Conservation (phyloP, 1,284 basidiomycete genomes). For the Apiotrichum gracile region DNA sequence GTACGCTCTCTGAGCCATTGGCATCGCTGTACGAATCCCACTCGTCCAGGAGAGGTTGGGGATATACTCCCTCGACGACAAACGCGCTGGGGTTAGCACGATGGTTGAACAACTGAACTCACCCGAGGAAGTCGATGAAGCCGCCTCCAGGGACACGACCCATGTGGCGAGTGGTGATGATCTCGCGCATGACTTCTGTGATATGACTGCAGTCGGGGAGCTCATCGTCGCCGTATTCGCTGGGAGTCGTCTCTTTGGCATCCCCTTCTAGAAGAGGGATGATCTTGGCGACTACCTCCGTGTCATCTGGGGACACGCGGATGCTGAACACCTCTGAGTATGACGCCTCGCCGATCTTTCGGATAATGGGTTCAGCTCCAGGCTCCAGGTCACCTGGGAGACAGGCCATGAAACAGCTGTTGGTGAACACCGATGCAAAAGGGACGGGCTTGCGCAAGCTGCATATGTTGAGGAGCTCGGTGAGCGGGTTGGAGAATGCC, state of each 20-base stretch:
- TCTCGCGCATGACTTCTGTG: constrained; percentile 78
- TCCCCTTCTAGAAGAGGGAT: constrained; percentile 18
- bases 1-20: constrained; percentile 73
- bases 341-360: constrained; percentile 91
- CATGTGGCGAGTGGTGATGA: constrained; percentile 76
- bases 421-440: constrained; percentile 10
- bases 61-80: constrained; percentile 79
- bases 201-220: constrained; percentile 57
- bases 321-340: constrained; percentile 96
- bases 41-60: constrained; percentile 63
- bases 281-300: constrained; percentile 28
- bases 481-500: neutral
- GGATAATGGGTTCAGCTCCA: constrained; percentile 37
- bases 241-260: neutral
- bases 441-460: neutral
- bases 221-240: neutral
- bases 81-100: constrained; percentile 53
- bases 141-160: constrained; percentile 60
- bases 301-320: constrained; percentile 47
- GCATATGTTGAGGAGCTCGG: neutral
- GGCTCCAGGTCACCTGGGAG: neutral
- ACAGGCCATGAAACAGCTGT: constrained; percentile 1
- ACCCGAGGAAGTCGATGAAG: constrained; percentile 70
- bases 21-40: constrained; percentile 77
- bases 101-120: constrained; percentile 15